Conservation (phyloP, 225 moss, liverwort and hornwort genomes). For the Ulota crispa region DNA sequence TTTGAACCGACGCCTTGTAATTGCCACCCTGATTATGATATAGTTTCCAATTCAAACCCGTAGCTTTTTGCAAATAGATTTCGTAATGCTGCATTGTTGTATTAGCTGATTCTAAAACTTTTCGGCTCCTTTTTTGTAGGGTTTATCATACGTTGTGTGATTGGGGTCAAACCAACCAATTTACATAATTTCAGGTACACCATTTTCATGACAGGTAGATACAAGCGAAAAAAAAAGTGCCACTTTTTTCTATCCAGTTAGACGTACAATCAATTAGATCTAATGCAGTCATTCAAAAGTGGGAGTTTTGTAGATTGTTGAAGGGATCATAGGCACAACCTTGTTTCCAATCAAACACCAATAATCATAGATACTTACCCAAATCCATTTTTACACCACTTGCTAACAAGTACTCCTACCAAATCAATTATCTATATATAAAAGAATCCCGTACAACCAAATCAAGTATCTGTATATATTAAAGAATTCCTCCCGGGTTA, state of each 20-base stretch:
- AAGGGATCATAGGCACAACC: not conserved
- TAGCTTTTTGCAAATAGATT: not conserved
- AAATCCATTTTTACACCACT: not conserved
- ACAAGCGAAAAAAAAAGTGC: no score
- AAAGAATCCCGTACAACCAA: no score
- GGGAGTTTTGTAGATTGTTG: not conserved
- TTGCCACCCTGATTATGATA: not conserved
- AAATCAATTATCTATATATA: not conserved
- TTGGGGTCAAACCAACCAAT: not conserved
- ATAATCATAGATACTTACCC: not conserved
- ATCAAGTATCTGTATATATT: no score
- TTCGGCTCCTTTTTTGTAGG: not conserved
- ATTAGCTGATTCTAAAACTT: not conserved
- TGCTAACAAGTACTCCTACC: not conserved
- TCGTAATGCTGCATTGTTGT: not conserved
- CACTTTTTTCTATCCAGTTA: no score
- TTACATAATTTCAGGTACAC: no score
- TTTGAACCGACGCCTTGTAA: not conserved
- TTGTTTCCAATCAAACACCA: not conserved
- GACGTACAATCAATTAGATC: not conserved
- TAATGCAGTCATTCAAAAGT: not conserved
- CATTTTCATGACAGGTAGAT: no score
- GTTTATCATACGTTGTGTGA: conserved; percentile 1
- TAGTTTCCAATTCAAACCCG: not conserved
- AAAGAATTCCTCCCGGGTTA: no score